Evolutionary conservation across 176 grass and related monocot species (phyloP).

Genomic region (Olyra latifolia): DNA sequence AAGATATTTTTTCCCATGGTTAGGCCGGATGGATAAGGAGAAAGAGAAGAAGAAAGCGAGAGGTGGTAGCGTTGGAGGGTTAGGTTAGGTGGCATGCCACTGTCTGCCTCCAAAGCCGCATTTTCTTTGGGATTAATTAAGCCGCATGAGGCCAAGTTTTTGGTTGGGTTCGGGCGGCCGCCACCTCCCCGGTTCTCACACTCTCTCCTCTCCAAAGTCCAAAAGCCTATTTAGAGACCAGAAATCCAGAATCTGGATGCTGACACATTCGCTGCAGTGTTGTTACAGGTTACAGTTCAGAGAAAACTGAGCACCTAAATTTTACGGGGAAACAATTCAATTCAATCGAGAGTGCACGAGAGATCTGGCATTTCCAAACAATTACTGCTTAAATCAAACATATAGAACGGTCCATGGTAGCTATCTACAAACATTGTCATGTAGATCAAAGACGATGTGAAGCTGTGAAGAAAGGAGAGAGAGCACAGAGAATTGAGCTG

Average conservation of each 20-base stretch:
- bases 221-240: neutral
- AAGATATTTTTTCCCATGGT: neutral
- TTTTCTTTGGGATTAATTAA: neutral
- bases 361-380: too few species aligned
- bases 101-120: neutral
- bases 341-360: too few species aligned
- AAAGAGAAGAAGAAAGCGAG: neutral
- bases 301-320: too few species aligned
- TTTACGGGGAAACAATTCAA: too few species aligned
- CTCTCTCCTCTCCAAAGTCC: neutral
- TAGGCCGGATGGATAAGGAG: conserved; percentile 43
- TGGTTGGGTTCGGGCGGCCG: conserved; percentile 28
- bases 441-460: too few species aligned
- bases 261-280: neutral
- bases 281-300: too few species aligned
- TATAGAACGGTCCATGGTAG: too few species aligned
- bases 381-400: too few species aligned
- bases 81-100: conserved; percentile 44
- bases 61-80: conserved; percentile 7
- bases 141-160: neutral
- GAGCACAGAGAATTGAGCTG: too few species aligned
- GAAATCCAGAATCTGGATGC: neutral
- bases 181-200: conserved; percentile 7
- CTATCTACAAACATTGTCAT: too few species aligned
- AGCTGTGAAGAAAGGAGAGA: too few species aligned